These are phyloP conservation scores for Hypoxylon fuscum DNA, from an alignment of 495 filamentous ascomycete genomes.

Conservation along the genomic window DNA sequence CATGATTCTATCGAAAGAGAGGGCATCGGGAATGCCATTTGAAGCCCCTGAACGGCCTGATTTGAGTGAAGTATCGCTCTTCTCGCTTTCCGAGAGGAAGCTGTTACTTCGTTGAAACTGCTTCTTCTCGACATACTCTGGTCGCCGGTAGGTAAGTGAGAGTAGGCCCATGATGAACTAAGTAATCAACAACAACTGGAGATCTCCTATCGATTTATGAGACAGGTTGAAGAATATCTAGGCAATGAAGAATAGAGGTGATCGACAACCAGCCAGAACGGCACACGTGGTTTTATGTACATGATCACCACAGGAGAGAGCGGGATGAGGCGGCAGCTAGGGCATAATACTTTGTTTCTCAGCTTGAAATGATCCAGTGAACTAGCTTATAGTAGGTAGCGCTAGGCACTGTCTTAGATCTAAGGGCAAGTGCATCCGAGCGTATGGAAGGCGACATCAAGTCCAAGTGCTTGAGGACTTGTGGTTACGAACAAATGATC, in stretches of 20 bases:
- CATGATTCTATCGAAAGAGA: constrained; percentile 77
- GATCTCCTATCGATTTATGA: not conserved
- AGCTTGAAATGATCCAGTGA: too few species aligned
- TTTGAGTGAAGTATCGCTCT: constrained; percentile 33
- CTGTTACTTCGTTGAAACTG: constrained; percentile 37
- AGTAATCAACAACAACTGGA: constrained; percentile 4
- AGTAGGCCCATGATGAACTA: constrained; percentile 42
- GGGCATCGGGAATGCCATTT: constrained; percentile 68
- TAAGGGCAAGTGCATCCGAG: constrained; percentile 7
- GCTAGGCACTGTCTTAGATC: not conserved
- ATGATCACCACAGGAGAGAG: too few species aligned
- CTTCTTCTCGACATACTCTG: constrained; percentile 46
- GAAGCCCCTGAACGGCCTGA: constrained; percentile 29
- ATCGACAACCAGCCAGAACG: too few species aligned
- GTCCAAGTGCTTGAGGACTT: not conserved
- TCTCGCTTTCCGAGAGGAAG: constrained; percentile 31
- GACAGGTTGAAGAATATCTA: not conserved
- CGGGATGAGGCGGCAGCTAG: too few species aligned
- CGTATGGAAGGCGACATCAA: not conserved
- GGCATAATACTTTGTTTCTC: too few species aligned
- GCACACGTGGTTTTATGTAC: too few species aligned
- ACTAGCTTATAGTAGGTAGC: not conserved
- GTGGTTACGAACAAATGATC: not conserved
- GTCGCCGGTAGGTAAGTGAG: constrained; percentile 50
- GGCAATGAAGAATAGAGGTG: too few species aligned